Evolutionary conservation across 202 grass and related monocot species (phyloP).

Genomic region (Eragrostis tef): DNA sequence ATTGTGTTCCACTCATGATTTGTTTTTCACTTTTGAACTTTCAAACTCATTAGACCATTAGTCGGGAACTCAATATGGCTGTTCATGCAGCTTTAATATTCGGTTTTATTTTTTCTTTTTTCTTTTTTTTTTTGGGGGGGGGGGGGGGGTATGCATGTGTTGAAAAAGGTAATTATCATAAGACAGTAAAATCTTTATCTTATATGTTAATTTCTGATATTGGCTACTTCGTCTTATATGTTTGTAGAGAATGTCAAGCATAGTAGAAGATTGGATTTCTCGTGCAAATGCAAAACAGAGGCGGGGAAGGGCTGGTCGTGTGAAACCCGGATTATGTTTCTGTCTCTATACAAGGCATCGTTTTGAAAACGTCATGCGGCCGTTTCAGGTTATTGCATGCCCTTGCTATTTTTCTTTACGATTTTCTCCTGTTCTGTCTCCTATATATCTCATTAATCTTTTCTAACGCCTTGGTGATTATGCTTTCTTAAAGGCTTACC

Average conservation of each 20-base stretch:
- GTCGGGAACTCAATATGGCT: slow-evolving; percentile 21
- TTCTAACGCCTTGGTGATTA: slow-evolving; percentile 4
- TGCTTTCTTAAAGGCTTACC: slow-evolving; percentile 25
- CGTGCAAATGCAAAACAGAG: slow-evolving; percentile 95
- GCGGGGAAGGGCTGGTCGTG: slow-evolving; percentile 87
- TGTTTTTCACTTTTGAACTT: slow-evolving; percentile 6
- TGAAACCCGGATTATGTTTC: slow-evolving; percentile 90
- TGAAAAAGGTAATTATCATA: slow-evolving; percentile 8
- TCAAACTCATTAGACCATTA: not conserved
- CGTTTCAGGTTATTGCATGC: slow-evolving; percentile 78
- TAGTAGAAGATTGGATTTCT: slow-evolving; percentile 99
- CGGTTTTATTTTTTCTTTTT: not conserved
- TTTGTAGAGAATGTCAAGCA: slow-evolving; percentile 99
- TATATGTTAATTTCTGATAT: not conserved
- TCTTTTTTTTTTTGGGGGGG: no score
- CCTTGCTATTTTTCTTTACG: slow-evolving; percentile 18
- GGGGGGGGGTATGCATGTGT: not conserved
- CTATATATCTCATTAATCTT: not conserved
- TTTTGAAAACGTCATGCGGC: slow-evolving; percentile 83
- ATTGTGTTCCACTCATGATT: slow-evolving; percentile 24
- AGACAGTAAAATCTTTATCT: slow-evolving; percentile 21
- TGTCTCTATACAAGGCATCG: slow-evolving; percentile 84
- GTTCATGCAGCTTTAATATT: not conserved
- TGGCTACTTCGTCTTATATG: slow-evolving; percentile 45
- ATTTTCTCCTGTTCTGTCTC: not conserved